Evolutionary conservation across 148 eudicot genomes (phyloP), one percentile per base, ranked within the genome.

Genomic region (Camellia lanceoleosa): DNA sequence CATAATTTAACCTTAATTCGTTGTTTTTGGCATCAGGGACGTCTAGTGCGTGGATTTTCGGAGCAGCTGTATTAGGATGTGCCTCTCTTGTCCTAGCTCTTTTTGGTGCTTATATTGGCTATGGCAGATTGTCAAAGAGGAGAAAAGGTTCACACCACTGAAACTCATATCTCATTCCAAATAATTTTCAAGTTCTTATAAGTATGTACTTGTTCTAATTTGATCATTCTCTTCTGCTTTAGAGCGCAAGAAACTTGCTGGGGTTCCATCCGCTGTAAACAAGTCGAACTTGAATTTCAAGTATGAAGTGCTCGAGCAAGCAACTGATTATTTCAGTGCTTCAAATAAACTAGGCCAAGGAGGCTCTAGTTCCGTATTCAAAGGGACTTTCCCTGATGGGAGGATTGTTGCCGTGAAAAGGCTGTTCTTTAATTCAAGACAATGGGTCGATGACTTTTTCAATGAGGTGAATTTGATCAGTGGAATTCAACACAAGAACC

Each of bases 401-500:
- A 74, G 84, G 60, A 68, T 38, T 13, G 82, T 92, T 42, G 98
- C 98, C 8, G 92, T 93, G 2, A 93, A 93, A 73, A 88, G 92
- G 83, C 80, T 91, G 46, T 85, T 88, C 4, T 83, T 82, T 65
- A 88, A 86, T 82, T 87, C 93, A 0, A 80, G 90, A 56, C 91
- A 89, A 69, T 92, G 94, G 86, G 89, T 82, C 13, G 90, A 87
- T 46, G 94, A 93, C 79, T 88, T 93, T 87, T 90, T 87, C 86
- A 88, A 88, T 23, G 98, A 93, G 87, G 92, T 91, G 0, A 83
- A 85, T 18, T 73, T 93, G 38, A 82, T 90, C 18, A 90, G 87
- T 66, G 91, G 91, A 64, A 87, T 92, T 82, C 87, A 92, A 68
- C 97, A 94, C 85, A 87, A 82, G 83, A 92, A 94, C 77, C 90